A percentile compares a stretch with the other conserved stretches of the same genome.
Conservation (phyloP, 352 stramenopile species). For the Phytophthora uliginosa region DNA sequence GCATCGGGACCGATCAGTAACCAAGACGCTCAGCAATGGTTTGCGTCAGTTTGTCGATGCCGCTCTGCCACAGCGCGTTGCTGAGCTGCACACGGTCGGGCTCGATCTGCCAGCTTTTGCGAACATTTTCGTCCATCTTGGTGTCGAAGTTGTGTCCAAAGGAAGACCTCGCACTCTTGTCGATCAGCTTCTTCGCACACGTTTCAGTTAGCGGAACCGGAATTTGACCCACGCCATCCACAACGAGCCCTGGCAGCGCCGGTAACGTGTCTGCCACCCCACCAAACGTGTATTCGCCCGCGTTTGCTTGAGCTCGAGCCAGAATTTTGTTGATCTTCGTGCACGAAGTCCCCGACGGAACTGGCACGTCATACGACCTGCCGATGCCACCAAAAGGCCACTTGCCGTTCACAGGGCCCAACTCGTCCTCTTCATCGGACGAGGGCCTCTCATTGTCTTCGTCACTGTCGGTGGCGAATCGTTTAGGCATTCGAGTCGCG, state of each 20-base stretch:
- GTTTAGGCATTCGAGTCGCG: neutral
- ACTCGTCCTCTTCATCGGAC: neutral
- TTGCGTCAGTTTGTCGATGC: neutral
- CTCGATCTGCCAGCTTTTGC: neutral
- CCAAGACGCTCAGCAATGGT: neutral
- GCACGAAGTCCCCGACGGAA: neutral
- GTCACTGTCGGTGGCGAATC: neutral
- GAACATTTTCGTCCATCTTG: slow-evolving; percentile 1
- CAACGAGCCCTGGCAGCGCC: neutral
- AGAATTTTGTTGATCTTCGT: neutral
- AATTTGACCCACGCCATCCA: neutral
- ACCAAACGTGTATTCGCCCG: neutral
- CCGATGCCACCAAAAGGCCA: neutral
- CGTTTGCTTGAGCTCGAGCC: neutral
- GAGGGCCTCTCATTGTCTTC: neutral
- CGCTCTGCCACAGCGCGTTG: neutral
- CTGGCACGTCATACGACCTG: neutral
- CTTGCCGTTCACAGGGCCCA: neutral
- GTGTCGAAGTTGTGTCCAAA: slow-evolving; percentile 1
- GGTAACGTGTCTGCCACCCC: neutral
- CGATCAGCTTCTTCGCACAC: neutral
- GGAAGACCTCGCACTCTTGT: neutral
- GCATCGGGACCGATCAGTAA: neutral
- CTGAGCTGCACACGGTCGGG: neutral
- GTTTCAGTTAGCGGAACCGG: neutral